Conservation (phyloP, 371 early-diverging fungal genomes). For the Mortierella sp. region DNA sequence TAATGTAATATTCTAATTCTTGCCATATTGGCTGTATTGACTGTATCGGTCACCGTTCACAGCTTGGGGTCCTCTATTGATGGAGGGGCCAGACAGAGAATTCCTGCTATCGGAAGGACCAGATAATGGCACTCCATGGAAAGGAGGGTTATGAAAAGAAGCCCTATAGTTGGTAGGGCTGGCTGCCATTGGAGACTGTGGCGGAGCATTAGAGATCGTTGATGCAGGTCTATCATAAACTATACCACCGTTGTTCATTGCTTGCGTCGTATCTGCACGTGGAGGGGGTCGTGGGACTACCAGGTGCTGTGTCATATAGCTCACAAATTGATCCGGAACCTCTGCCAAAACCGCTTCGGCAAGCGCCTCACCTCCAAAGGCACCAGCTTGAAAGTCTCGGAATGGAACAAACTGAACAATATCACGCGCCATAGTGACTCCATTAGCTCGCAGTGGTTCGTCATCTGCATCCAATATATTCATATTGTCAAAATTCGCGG, state of each 20-base stretch:
- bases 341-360: slow-evolving; percentile 60
- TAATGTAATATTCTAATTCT: background rate
- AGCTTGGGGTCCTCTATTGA: background rate
- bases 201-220: background rate
- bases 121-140: background rate
- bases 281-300: slow-evolving; percentile 36
- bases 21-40: background rate
- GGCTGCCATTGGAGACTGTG: background rate
- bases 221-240: slow-evolving; percentile 1
- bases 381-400: slow-evolving; percentile 50
- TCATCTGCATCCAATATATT: slow-evolving; percentile 63
- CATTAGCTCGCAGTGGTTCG: slow-evolving; percentile 42
- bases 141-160: background rate
- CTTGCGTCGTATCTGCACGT: slow-evolving; percentile 41
- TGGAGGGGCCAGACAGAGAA: background rate
- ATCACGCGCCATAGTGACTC: slow-evolving; percentile 58
- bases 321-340: slow-evolving; percentile 59
- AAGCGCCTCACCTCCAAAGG: slow-evolving; percentile 33
- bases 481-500: slow-evolving; percentile 61
- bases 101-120: background rate
- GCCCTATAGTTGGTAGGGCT: background rate
- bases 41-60: background rate
- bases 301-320: slow-evolving; percentile 38
- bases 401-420: slow-evolving; percentile 70
- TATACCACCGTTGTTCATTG: slow-evolving; percentile 45